A percentile compares a stretch with the other conserved stretches of the same genome.
Conservation (phyloP, 805 yeast species). For the Candida krabiensis region DNA sequence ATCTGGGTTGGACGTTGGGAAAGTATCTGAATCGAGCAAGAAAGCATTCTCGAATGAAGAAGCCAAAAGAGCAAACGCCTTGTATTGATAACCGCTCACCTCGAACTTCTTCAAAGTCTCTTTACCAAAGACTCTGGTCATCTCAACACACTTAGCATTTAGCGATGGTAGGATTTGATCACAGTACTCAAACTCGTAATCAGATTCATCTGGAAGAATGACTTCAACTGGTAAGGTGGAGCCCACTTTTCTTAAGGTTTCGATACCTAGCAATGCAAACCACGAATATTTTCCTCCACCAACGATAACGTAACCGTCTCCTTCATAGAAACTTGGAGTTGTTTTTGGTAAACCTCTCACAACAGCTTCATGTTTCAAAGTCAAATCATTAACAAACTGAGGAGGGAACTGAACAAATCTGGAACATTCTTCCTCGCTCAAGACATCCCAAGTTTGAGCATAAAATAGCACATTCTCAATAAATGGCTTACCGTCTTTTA, state of each 20-base stretch:
- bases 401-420: slow-evolving; percentile 30
- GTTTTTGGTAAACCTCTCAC: slow-evolving; percentile 29
- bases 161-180: slow-evolving; percentile 57
- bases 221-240: slow-evolving; percentile 79
- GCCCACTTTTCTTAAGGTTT: slow-evolving; percentile 64
- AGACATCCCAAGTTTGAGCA: slow-evolving; percentile 26
- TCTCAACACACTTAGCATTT: slow-evolving; percentile 66
- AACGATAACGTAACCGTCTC: slow-evolving; percentile 62
- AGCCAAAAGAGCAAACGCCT: slow-evolving; percentile 66
- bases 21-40: slow-evolving; percentile 73
- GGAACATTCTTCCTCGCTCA: slow-evolving; percentile 29
- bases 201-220: slow-evolving; percentile 67
- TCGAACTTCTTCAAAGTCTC: slow-evolving; percentile 46
- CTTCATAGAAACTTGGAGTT: slow-evolving; percentile 30
- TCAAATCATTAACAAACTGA: slow-evolving; percentile 33
- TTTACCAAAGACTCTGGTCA: slow-evolving; percentile 61
- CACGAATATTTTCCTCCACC: slow-evolving; percentile 83
- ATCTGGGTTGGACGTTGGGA: slow-evolving; percentile 68
- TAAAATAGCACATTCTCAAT: slow-evolving; percentile 32
- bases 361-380: slow-evolving; percentile 32
- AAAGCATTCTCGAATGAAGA: slow-evolving; percentile 73
- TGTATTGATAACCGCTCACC: slow-evolving; percentile 67
- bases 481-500: slow-evolving; percentile 34
- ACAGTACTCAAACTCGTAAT: slow-evolving; percentile 73
- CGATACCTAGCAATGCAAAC: slow-evolving; percentile 64